Evolutionary conservation across 2,329 filamentous ascomycete species (phyloP), one percentile per base, ranked within the genome.

Genomic region (Xylaria sp.): DNA sequence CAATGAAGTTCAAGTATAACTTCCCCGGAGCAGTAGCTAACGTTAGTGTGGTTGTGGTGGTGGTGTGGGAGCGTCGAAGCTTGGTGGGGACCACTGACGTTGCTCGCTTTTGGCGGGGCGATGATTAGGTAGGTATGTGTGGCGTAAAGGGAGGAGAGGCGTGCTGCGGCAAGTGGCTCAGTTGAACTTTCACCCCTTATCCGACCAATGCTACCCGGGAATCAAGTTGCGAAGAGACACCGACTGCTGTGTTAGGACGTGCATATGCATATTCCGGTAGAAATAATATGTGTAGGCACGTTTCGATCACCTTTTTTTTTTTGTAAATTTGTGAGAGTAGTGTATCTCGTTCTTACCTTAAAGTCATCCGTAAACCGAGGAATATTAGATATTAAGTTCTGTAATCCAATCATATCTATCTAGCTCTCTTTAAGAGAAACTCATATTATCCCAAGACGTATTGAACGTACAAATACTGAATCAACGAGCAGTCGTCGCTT

Each of bases 71-170:
- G 61, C 36, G 15, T 39, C 65, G 65, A 56, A 60, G 53, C 30
- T 28, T 59, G 62, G 55, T 60, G 63, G 59, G 58, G 45, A 43
- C 60, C 53, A 60, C 50, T 70, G 68, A 70, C 63, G 68, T 70
- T 70, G 68, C 65, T 67, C 39, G 18, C 30, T 41, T 46, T 30
- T 63, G 53, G 60, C 58, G 66, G 65, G 56, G 65, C 25, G 18
- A 5, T 36, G n/a, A 15, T 41, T 8, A n/a, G n/a, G n/a, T n/a
- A n/a, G n/a, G n/a, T n/a, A n/a, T n/a, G 15, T 67, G 65, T 63
- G 65, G 65, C 60, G 36, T 60, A 61, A 52, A 23, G 9, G 34
- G 32, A 23, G 30, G 60, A n/a, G 28, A n/a, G n/a, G n/a, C n/a
- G n/a, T n/a, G 50, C 23, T 63, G 36, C 18, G 10, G 23, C n/a